Percentiles rank a stretch among this genome's conserved stretches.
These are phyloP conservation scores for Didymellaceae sp. DNA, from an alignment of 2,329 filamentous ascomycete species.

Conservation along the genomic window DNA sequence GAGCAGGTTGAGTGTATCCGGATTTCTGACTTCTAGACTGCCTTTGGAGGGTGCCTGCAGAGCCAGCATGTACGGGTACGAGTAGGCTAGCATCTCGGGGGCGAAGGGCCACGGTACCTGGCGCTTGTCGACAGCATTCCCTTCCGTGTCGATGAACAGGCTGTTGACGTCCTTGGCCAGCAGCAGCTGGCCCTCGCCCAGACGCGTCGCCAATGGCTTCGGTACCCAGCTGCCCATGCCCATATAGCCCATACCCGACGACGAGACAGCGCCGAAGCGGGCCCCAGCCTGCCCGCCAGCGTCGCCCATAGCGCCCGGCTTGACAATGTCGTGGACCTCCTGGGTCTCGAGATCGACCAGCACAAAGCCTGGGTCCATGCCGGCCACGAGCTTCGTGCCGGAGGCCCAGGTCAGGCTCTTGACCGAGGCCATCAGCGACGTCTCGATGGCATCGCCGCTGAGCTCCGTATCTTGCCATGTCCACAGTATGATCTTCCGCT, in stretches of 20 bases:
- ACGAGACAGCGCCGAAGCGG: conserved; percentile 82
- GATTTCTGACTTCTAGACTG: conserved; percentile 87
- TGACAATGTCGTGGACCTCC: conserved; percentile 77
- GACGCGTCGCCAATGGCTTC: conserved; percentile 82
- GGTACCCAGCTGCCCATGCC: conserved; percentile 91
- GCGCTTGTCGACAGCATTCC: conserved; percentile 79
- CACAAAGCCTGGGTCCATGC: conserved; percentile 89
- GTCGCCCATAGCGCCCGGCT: conserved; percentile 74
- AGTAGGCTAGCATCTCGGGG: conserved; percentile 92
- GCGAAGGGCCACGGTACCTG: conserved; percentile 92
- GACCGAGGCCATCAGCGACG: conserved; percentile 80
- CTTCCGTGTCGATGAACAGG: conserved; percentile 84
- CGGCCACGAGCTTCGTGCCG: conserved; percentile 84
- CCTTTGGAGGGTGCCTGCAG: conserved; percentile 85
- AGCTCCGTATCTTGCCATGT: conserved; percentile 96
- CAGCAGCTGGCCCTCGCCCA: conserved; percentile 83
- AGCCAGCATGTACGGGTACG: conserved; percentile 92
- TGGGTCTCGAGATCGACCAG: conserved; percentile 83
- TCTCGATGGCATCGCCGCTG: conserved; percentile 73
- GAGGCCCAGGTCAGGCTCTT: conserved; percentile 91
- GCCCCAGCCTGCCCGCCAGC: conserved; percentile 69
- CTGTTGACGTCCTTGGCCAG: conserved; percentile 99
- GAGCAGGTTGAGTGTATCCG: conserved; percentile 85
- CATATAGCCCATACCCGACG: conserved; percentile 94
- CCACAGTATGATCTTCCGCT: conserved; percentile 88